Base-by-base conservation (phyloP, 1,284 basidiomycete genomes). In the Ustilago hordei region DNA sequence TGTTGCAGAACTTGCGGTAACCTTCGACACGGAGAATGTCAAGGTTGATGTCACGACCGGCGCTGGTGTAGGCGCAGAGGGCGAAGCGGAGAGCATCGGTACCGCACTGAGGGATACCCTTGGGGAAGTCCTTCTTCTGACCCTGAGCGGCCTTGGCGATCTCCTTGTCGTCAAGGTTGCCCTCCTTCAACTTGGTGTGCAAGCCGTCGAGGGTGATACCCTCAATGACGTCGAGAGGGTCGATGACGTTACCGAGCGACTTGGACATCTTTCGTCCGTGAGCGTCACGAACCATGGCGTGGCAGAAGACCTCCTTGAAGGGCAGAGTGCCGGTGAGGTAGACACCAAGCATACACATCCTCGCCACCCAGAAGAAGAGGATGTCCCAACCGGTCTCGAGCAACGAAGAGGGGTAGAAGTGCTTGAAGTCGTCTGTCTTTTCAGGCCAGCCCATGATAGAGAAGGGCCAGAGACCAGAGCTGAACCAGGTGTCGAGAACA, bases 301-400 rank as follows among this genome's bases (percentile, higher is more conserved):
- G 97, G 87, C 95, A 98, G 86, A 93, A 92, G n/a, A 99, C 96
- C 88, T 99, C 95, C 69, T 91, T 90, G 90, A 99, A 99, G 0
- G 96, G 97, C 89, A 99, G 90, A 84, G 92, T 87, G 55, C 90
- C 95, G 0, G 97, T 99, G 56, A 98, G 90, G 74, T 93, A 90
- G 84, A 95, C 89, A 63, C 97, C 96, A 45, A 99, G 91, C 86
- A 99, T 89, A 68, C 94, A 95, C 97, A 99, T 99, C 58, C 95
- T 92, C 8, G 97, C 95, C 23, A 99, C 95, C 97, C 97, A 99
- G 91, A 99, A 98, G 90, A 97, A 97, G 41, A 99, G 88, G 81
- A 98, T 99, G 81, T 99, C 97, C 95, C 97, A 99, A 55, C 97
- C 97, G 0, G 97, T 99, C 88, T 99, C 97, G 54, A 98, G 91